Evolutionary conservation across 75 land plant species (phyloP).

Genomic region (Azolla pinnata): DNA sequence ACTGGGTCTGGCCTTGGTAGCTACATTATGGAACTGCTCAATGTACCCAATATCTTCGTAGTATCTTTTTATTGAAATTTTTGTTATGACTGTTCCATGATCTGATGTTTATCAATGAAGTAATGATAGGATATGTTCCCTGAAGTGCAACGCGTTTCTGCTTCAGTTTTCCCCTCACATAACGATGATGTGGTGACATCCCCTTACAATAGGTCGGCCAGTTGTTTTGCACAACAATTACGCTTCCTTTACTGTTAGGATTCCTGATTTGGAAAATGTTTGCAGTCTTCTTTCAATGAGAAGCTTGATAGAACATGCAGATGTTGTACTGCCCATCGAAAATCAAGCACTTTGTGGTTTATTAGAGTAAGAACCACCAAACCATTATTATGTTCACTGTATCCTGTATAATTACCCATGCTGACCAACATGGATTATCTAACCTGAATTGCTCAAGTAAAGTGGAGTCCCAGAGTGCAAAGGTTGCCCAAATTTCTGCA

Average conservation of each 20-base stretch:
- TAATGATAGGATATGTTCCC: slow-evolving; percentile 35
- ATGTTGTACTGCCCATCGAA: slow-evolving; percentile 33
- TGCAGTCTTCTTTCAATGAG: slow-evolving; percentile 22
- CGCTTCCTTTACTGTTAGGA: too few species aligned
- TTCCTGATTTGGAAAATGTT: too few species aligned
- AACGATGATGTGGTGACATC: slow-evolving; percentile 37
- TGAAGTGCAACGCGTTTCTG: slow-evolving; percentile 22
- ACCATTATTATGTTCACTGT: too few species aligned
- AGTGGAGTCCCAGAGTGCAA: background rate
- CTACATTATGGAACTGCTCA: slow-evolving; percentile 29
- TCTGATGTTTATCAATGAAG: too few species aligned
- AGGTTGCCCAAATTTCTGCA: background rate
- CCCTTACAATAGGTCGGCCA: slow-evolving; percentile 28
- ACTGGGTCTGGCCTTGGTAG: slow-evolving; percentile 39
- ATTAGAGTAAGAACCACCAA: slow-evolving; percentile 9
- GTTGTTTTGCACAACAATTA: background rate
- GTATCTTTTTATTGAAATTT: too few species aligned
- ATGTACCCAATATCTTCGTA: slow-evolving; percentile 14
- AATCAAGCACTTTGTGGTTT: slow-evolving; percentile 29
- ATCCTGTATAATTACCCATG: too few species aligned
- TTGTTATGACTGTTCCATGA: too few species aligned
- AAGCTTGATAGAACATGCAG: slow-evolving; percentile 22
- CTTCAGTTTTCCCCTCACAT: slow-evolving; percentile 25
- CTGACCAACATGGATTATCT: background rate
- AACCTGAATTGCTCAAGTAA: background rate